Evolutionary conservation across 1,284 basidiomycete genomes (phyloP).

Genomic region (Hymenochaete sp.): DNA sequence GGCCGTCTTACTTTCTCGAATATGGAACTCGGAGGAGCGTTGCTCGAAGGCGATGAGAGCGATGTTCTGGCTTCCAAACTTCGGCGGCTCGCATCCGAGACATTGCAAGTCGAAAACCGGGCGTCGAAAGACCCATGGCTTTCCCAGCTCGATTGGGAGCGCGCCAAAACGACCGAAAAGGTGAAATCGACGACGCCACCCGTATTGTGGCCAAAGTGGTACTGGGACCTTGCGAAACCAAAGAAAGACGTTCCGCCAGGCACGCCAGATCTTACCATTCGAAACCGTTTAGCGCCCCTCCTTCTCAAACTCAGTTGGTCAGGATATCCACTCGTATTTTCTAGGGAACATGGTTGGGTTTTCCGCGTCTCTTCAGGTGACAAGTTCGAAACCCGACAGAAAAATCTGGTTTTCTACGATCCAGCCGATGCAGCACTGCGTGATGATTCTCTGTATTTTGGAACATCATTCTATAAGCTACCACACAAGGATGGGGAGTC

Average conservation of each 20-base stretch:
- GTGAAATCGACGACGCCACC: no score
- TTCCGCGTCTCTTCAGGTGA: conserved; percentile 59
- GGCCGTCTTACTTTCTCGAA: conserved; percentile 34
- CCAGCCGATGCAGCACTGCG: conserved; percentile 50
- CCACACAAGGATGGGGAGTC: conserved; percentile 94
- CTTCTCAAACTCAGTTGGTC: conserved; percentile 86
- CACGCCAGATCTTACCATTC: conserved; percentile 79
- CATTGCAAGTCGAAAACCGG: conserved; percentile 20
- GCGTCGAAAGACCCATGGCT: conserved; percentile 46
- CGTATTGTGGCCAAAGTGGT: conserved; percentile 86
- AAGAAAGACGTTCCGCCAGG: conserved; percentile 57
- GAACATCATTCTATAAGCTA: conserved; percentile 77
- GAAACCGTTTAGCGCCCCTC: conserved; percentile 78
- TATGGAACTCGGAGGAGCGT: conserved; percentile 32
- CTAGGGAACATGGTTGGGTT: conserved; percentile 87
- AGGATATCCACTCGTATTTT: conserved; percentile 79
- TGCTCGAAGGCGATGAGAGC: conserved; percentile 33
- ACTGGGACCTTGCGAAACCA: conserved; percentile 80
- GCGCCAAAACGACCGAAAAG: conserved; percentile 15
- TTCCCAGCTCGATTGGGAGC: conserved; percentile 59
- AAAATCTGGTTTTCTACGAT: conserved; percentile 49
- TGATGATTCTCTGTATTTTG: conserved; percentile 35
- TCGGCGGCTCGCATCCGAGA: conserved; percentile 31
- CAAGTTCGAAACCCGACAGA: conserved; percentile 32
- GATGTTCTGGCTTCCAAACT: conserved; percentile 28